Base-by-base conservation (phyloP, 2,329 filamentous ascomycete species). In the Alternaria angustiovoidea region DNA sequence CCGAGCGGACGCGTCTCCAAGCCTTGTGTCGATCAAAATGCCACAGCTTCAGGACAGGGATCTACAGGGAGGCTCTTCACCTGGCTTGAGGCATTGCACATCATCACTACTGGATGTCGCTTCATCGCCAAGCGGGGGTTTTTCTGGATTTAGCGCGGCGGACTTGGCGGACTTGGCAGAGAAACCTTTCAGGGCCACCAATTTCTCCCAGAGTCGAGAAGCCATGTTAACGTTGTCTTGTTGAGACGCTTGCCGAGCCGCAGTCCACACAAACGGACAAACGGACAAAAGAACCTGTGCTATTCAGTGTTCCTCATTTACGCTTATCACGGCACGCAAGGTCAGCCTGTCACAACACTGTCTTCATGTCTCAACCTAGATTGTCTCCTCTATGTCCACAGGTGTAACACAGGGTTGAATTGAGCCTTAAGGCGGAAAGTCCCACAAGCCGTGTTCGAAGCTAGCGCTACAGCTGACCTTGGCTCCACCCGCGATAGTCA, bases 391-490 rank as follows among this genome's bases (percentile, higher is more conserved):
- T 26, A 51, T 11, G 16, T 24, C 54, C 28, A 56, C 5, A 42
- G 39, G 28, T 49, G 54, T 56, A 34, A 51, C 38, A 51, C 54
- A 56, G 38, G 38, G 46, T 43, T 11, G 18, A 22, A 51, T 26
- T 16, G 38, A 36, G 53, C 53, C 22, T 26, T 26, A 30, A 56
- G 44, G 54, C 54, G 26, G 44, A 43, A 51, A 56, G 46, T 56
- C 54, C 24, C 44, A 49, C 54, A 51, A 36, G 44, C 18, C 36
- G 38, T 20, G 54, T 56, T 51, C 44, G 46, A 56, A 56, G 54
- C 54, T 56, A 56, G 44, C 44, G 46, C 26, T 28, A 47, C 26
- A 34, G 44, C 5, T 42, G 20, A 49, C 26, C 54, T 56, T 56
- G 54, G 44, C 54, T 11, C 30, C 30, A 32, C 1, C 30, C 5